Base-by-base conservation (phyloP, 371 early-diverging fungal genomes). In the Rhizopus arrhizus region DNA sequence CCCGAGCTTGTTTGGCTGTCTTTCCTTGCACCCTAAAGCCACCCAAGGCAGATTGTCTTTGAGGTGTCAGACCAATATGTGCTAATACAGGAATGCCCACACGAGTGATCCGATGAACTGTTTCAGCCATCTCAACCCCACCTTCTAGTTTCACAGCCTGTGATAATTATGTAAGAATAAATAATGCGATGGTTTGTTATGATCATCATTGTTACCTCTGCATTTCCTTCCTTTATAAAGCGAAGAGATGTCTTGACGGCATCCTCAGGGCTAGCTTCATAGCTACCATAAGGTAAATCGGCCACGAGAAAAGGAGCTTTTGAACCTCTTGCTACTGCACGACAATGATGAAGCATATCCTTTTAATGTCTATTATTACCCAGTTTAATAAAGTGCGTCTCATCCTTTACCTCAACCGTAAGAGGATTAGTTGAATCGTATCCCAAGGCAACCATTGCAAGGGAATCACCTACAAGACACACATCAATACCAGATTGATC, bases 401-500 rank as follows among this genome's bases (percentile, higher is more conserved):
- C 22, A 22, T 22, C 22, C 11, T n/a, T 40, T 77, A 89, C 90
- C 56, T 96, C 94, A 35, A 97, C 77, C 0, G 96, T 93, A n/a
- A 96, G 75, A 52, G 85, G 82, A 48, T 89, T 89, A 12, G 97
- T 96, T 12, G 86, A 86, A 41, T 90, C 85, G 70, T 91, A 88
- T 5, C 97, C 97, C 41, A 98, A 76, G 0, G 93, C 89, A 0
- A 96, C 96, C 97, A 96, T 98, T 11, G 94, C 97, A 55, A 97
- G 74, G 1, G 94, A 94, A 73, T 97, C 99, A 13, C 99, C 99
- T 2, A 98, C 95, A 8, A 98, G 85, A 51, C 85, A 83, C 67
- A 91, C 79, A 66, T 98, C 99, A 59, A 93, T 84, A 0, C 89
- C 91, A 4, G 91, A 78, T 42, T 86, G 84, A 57, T 96, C 96